These are phyloP conservation scores for Candida mesenterica DNA, from an alignment of 1,139 yeast species.

Conservation along the genomic window DNA sequence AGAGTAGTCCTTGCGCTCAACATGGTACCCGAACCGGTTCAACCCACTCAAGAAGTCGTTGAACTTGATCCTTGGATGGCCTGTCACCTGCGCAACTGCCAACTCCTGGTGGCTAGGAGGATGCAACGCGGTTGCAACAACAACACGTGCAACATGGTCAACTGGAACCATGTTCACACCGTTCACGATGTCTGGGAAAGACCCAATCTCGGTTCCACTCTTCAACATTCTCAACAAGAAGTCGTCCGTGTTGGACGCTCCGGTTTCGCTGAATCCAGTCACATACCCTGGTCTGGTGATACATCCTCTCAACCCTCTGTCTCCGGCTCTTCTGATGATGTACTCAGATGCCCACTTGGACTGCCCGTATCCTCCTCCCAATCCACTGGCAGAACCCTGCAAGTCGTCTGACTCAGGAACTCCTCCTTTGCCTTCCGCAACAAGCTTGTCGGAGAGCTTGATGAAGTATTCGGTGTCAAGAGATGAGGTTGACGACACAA, in stretches of 20 bases:
- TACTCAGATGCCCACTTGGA: slow-evolving; percentile 97
- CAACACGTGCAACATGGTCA: slow-evolving; percentile 93
- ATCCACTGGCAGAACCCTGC: slow-evolving; percentile 74
- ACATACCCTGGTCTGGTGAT: slow-evolving; percentile 96
- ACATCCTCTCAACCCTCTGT: slow-evolving; percentile 80
- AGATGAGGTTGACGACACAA: slow-evolving; percentile 94
- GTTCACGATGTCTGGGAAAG: slow-evolving; percentile 81
- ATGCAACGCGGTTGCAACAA: slow-evolving; percentile 76
- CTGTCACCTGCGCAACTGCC: slow-evolving; percentile 92
- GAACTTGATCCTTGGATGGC: slow-evolving; percentile 87
- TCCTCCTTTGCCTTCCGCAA: slow-evolving; percentile 67
- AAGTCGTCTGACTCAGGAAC: slow-evolving; percentile 80
- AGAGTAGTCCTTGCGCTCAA: slow-evolving; percentile 62
- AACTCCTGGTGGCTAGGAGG: slow-evolving; percentile 58
- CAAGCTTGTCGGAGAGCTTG: slow-evolving; percentile 67
- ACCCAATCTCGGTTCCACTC: slow-evolving; percentile 87
- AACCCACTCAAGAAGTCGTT: slow-evolving; percentile 70
- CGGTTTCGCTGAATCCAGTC: slow-evolving; percentile 79
- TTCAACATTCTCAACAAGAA: slow-evolving; percentile 90
- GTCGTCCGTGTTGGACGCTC: slow-evolving; percentile 94
- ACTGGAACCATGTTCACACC: slow-evolving; percentile 97
- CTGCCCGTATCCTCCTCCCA: slow-evolving; percentile 95
- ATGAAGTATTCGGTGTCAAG: slow-evolving; percentile 83
- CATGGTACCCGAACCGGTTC: slow-evolving; percentile 67
- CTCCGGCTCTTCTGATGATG: slow-evolving; percentile 83